phyloP scores from a whole-genome alignment of 2,329 filamentous ascomycete species.

The Cordyceps tenuipes region DNA sequence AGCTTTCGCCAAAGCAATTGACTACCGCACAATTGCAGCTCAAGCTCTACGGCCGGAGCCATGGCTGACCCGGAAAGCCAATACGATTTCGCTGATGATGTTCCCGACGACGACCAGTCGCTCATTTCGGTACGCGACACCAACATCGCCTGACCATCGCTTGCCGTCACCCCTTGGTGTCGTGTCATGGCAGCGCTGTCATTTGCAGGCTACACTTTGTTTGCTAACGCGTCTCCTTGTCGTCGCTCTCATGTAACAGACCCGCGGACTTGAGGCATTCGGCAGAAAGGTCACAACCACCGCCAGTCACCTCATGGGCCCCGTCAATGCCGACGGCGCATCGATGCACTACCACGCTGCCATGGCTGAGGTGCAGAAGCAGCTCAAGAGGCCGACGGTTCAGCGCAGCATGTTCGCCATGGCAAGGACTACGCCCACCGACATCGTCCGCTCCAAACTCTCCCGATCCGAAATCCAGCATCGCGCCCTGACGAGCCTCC shows the following conservation, averaged over 20 bases:
- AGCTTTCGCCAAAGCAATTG: constrained; percentile 1
- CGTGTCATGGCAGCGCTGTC: constrained; percentile 21
- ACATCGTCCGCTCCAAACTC: constrained; percentile 84
- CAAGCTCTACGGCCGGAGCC: constrained; percentile 16
- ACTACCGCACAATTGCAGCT: constrained; percentile 4
- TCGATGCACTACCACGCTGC: constrained; percentile 73
- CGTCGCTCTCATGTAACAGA: constrained; percentile 38
- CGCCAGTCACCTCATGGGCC: constrained; percentile 78
- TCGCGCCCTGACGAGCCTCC: constrained; percentile 76
- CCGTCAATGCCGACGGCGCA: constrained; percentile 42
- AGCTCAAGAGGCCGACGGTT: constrained; percentile 72
- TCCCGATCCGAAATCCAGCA: constrained; percentile 91
- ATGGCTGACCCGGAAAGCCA: constrained; percentile 37
- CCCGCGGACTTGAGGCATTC: constrained; percentile 84
- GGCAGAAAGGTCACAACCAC: constrained; percentile 91
- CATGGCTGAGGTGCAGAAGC: constrained; percentile 81
- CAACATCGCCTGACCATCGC: neutral
- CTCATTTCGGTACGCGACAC: constrained; percentile 31
- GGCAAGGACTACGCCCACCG: constrained; percentile 83
- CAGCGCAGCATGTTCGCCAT: constrained; percentile 90
- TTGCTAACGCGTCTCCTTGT: constrained; percentile 3
- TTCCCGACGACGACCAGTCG: constrained; percentile 37
- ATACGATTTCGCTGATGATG: constrained; percentile 39
- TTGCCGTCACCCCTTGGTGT: constrained; percentile 16
- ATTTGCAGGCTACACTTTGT: neutral